These are phyloP conservation scores for Mycena capillaripes DNA, from an alignment of 768 basidiomycete species.

Conservation along the genomic window DNA sequence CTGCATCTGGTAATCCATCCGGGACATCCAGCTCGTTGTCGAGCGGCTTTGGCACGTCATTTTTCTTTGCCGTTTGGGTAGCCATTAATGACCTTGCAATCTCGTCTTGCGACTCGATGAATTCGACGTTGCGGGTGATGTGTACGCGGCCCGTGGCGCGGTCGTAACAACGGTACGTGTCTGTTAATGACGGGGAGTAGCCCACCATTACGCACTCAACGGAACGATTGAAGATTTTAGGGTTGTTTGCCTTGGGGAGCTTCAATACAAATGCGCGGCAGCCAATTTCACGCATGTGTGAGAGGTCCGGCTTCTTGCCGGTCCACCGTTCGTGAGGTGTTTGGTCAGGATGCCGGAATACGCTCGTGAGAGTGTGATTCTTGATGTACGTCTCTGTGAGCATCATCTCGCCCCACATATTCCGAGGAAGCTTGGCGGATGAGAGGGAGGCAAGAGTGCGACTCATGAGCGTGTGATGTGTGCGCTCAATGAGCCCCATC, in stretches of 20 bases:
- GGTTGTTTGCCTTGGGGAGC: slow-evolving; percentile 15
- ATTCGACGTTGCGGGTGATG: slow-evolving; percentile 4
- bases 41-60: background rate
- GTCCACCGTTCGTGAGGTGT: slow-evolving; percentile 4
- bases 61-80: background rate
- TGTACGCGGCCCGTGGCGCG: background rate
- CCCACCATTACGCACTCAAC: slow-evolving; percentile 6
- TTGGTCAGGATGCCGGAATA: background rate
- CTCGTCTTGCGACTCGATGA: slow-evolving; percentile 10
- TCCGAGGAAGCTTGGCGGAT: slow-evolving; percentile 4
- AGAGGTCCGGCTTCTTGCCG: slow-evolving; percentile 2
- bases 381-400: slow-evolving; percentile 35
- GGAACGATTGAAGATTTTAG: slow-evolving; percentile 7
- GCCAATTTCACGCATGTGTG: slow-evolving; percentile 7
- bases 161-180: background rate
- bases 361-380: slow-evolving; percentile 26
- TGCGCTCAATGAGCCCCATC: slow-evolving; percentile 8
- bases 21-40: background rate
- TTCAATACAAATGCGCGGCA: background rate
- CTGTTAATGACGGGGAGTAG: background rate
- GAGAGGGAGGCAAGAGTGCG: background rate
- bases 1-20: background rate
- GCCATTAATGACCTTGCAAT: background rate
- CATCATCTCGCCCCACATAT: slow-evolving; percentile 13
- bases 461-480: background rate